Percentiles rank a stretch among this genome's conserved stretches.
Conservation (phyloP, 164 flowering plant species). For the Liquidambar formosana region DNA sequence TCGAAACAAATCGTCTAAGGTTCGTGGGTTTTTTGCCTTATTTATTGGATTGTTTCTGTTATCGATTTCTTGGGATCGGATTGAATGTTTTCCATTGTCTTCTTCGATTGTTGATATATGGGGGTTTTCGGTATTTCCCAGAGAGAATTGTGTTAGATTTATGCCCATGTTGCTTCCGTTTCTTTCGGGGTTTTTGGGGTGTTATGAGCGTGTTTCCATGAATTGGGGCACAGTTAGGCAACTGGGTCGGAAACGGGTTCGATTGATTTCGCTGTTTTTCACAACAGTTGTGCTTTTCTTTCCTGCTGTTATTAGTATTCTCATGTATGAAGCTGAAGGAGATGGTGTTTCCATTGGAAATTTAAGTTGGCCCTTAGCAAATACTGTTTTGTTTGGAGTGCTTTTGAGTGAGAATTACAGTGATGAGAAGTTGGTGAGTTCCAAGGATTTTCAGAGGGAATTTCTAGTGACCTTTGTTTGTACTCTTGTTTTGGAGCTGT, state of each 20-base stretch:
- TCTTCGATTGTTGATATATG: conserved; percentile 21
- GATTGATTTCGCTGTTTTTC: conserved; percentile 62
- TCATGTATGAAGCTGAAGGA: conserved; percentile 42
- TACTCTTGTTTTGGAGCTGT: conserved; percentile 74
- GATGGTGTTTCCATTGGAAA: conserved; percentile 45
- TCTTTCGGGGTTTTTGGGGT: conserved; percentile 76
- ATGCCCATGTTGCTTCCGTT: conserved; percentile 84
- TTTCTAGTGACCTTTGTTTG: conserved; percentile 70
- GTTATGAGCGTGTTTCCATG: conserved; percentile 60
- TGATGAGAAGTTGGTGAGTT: conserved; percentile 53
- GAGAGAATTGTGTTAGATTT: conserved; percentile 58
- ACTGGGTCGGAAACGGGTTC: conserved; percentile 58
- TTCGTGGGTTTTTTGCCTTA: conserved; percentile 59
- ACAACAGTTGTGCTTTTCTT: conserved; percentile 63
- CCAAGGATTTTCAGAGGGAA: conserved; percentile 62
- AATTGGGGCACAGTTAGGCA: conserved; percentile 58
- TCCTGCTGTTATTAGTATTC: conserved; percentile 64
- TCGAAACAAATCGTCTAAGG: conserved; percentile 22
- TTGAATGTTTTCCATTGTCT: conserved; percentile 72
- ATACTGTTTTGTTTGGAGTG: conserved; percentile 92
- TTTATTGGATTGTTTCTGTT: conserved; percentile 59
- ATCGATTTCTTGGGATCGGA: conserved; percentile 79
- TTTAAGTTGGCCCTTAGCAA: conserved; percentile 80
- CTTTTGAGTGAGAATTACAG: conserved; percentile 71
- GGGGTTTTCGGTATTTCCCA: conserved; percentile 21